Conservation (phyloP, 2,329 filamentous ascomycete species). For the Pestalotiopsis sp. region DNA sequence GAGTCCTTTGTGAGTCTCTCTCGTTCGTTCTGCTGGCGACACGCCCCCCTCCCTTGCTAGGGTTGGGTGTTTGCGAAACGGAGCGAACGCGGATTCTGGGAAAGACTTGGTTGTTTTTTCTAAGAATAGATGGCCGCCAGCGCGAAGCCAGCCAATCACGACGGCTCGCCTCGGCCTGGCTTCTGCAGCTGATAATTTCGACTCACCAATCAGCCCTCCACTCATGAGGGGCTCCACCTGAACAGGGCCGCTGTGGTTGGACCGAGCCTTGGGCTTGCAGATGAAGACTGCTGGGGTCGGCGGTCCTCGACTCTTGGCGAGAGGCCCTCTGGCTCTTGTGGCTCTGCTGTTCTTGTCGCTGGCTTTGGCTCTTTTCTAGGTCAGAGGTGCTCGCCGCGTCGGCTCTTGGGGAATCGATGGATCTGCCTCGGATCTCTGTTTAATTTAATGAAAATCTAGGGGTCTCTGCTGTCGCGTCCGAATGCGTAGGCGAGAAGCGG, state of each 20-base stretch:
- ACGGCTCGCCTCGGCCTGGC: conserved; percentile 13
- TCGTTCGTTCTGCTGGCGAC: neutral
- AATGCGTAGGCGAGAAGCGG: neutral
- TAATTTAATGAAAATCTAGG: conserved; percentile 13
- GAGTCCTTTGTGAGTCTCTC: neutral
- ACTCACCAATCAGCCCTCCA: conserved; percentile 16
- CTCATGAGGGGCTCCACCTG: neutral
- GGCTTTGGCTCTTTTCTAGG: neutral
- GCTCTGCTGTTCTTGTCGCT: neutral
- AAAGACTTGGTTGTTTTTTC: conserved; percentile 14
- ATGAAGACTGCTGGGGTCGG: neutral
- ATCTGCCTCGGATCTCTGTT: conserved; percentile 6
- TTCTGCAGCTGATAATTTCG: conserved; percentile 21
- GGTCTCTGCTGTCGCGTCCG: neutral
- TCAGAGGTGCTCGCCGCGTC: conserved; percentile 8
- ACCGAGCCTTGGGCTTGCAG: conserved; percentile 7
- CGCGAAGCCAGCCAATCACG: conserved; percentile 21
- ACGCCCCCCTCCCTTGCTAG: neutral
- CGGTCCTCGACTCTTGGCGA: neutral
- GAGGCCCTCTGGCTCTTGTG: neutral
- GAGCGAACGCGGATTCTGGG: conserved; percentile 14
- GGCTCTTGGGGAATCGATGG: conserved; percentile 2
- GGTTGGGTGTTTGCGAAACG: conserved; percentile 21
- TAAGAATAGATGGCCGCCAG: conserved; percentile 16
- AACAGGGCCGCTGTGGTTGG: neutral